Percentiles rank a stretch among this genome's conserved stretches.
Evolutionary conservation across 345 rosid genomes (phyloP).

Genomic region (Tarenaya hassleriana): DNA sequence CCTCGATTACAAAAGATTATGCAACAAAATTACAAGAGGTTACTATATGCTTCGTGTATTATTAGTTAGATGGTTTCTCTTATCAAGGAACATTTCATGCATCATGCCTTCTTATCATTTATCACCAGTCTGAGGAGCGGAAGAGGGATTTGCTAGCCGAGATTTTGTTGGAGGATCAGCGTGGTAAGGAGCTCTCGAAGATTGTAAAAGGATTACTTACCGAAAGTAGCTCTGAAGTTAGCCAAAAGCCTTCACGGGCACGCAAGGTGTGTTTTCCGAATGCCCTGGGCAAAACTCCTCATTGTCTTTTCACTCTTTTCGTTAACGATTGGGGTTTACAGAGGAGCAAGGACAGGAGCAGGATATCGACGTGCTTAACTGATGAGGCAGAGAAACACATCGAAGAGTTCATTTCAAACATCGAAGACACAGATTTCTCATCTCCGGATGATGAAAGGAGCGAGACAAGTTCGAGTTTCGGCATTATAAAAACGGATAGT

Average conservation of each 20-base stretch:
- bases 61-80: slow-evolving; percentile 8
- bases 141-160: slow-evolving; percentile 61
- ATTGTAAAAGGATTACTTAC: slow-evolving; percentile 53
- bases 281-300: too few species aligned
- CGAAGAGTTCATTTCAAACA: slow-evolving; percentile 78
- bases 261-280: slow-evolving; percentile 44
- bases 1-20: slow-evolving; percentile 43
- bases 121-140: slow-evolving; percentile 74
- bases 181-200: slow-evolving; percentile 52
- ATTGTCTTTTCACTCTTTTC: neutral
- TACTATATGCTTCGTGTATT: slow-evolving; percentile 14
- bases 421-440: slow-evolving; percentile 93
- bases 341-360: slow-evolving; percentile 72
- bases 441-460: slow-evolving; percentile 90
- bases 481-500: slow-evolving; percentile 44
- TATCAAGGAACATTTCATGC: neutral
- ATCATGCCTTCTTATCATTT: slow-evolving; percentile 9
- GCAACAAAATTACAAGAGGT: slow-evolving; percentile 65
- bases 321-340: slow-evolving; percentile 13
- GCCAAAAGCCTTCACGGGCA: slow-evolving; percentile 36
- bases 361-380: slow-evolving; percentile 64
- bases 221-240: slow-evolving; percentile 33
- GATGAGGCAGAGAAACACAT: slow-evolving; percentile 87
- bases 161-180: slow-evolving; percentile 61
- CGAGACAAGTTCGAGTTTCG: slow-evolving; percentile 75